Percentiles rank a stretch among this genome's conserved stretches.
Conservation (phyloP, 2,329 filamentous ascomycete genomes). For the Trichoderma harzianum region DNA sequence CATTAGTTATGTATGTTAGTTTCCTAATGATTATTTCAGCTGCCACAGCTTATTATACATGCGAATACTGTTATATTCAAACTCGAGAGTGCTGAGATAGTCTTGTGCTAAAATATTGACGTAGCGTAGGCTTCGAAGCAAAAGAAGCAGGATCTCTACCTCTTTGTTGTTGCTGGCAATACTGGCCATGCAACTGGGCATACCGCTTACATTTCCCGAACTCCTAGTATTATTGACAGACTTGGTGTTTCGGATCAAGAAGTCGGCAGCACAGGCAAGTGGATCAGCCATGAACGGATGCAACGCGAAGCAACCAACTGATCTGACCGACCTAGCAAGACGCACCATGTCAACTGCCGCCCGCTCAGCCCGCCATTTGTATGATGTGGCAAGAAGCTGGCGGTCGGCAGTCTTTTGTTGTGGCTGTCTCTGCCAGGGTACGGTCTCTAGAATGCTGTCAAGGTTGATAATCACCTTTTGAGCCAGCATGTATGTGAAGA, state of each 20-base stretch:
- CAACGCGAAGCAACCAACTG: background rate
- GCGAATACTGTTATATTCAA: background rate
- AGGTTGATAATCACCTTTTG: background rate
- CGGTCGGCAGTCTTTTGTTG: background rate
- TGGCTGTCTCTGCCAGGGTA: background rate
- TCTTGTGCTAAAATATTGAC: background rate
- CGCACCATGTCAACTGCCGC: background rate
- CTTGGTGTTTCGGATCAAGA: background rate
- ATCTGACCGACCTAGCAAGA: background rate
- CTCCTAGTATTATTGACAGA: background rate
- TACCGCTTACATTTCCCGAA: background rate
- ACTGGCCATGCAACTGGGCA: background rate
- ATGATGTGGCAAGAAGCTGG: background rate
- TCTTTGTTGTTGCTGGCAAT: background rate
- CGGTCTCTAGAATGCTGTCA: background rate
- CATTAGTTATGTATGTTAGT: background rate
- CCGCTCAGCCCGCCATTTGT: background rate
- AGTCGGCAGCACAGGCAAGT: background rate
- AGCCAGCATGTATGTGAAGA: background rate
- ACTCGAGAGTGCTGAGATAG: background rate
- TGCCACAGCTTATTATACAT: background rate
- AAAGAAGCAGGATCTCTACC: background rate
- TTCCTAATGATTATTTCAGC: background rate
- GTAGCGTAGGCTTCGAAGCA: background rate
- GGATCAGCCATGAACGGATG: background rate